Evolutionary conservation across 345 rosid genomes (phyloP), one percentile per base, ranked within the genome.

Genomic region (Barbarea vulgaris): DNA sequence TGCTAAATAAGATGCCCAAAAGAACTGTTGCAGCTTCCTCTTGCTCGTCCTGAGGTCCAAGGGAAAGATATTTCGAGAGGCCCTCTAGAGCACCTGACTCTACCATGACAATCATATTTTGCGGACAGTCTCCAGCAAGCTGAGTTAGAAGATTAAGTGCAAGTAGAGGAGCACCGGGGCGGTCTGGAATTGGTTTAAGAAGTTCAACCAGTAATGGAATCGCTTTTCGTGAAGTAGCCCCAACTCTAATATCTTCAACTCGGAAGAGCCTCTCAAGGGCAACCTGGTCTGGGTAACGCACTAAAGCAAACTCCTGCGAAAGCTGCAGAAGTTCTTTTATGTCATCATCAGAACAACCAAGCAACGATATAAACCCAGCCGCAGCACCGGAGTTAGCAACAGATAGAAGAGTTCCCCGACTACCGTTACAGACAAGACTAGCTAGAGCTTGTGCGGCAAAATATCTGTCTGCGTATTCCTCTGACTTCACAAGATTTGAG

Each of bases 1-100:
- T 93, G 77, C 86, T 77, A 81, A 96, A 96, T 50, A 96, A 85
- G 79, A 91, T 83, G 15, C 99, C 99, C 60, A 96, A 81, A 59
- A 96, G 85, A 81, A 80, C 98, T 7, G 98, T 96, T 77, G 99
- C 97, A 74, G 99, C 99, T 87, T 96, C 98, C 72, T 96, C 99
- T 33, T 97, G 93, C 62, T 90, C 96, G 79, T 96, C 99, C 80
- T 89, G 96, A 66, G 96, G 99, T 56, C 99, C 96, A 65, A 96
- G 96, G 28, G 99, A 96, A 74, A 96, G 97, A 81, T 93, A 96
- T 84, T 91, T 96, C 6, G 97, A 91, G 59, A 96, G 84, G 28
- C 87, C 99, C 84, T 96, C 99, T 34, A 96, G 81, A 74, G 91
- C 97, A 53, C 99, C 99, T 39, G 97, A 90, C 81, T 96, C 99